Percentiles rank a stretch among this genome's conserved stretches.
These are phyloP conservation scores for Apiotrichum montevideense DNA, from an alignment of 1,284 basidiomycete genomes.

Conservation along the genomic window DNA sequence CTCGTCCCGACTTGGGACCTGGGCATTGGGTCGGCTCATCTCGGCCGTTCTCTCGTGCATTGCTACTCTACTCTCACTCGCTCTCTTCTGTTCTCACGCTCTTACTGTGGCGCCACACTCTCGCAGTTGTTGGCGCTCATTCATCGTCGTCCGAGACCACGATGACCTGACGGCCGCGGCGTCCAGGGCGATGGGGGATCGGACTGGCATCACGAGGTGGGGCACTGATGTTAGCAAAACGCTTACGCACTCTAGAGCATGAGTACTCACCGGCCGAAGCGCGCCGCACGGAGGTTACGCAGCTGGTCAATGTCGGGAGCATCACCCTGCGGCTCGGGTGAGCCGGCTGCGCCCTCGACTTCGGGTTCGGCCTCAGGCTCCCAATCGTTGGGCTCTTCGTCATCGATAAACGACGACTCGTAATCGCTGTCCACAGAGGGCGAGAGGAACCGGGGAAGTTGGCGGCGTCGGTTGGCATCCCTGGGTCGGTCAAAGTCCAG, in stretches of 20 bases:
- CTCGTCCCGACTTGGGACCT: too few relatives aligned
- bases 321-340: slow-evolving; percentile 7
- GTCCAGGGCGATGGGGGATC: not conserved
- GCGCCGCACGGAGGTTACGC: slow-evolving; percentile 10
- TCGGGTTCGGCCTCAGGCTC: slow-evolving; percentile 1
- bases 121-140: too few relatives aligned
- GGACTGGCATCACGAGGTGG: not conserved
- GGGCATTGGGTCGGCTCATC: too few relatives aligned
- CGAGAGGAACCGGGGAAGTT: too few relatives aligned
- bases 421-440: slow-evolving; percentile 8
- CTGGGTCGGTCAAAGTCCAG: too few relatives aligned
- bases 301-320: slow-evolving; percentile 11
- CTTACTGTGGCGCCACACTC: too few relatives aligned
- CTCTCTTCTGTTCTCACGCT: too few relatives aligned
- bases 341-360: slow-evolving; percentile 17
- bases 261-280: not conserved
- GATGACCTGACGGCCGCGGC: not conserved
- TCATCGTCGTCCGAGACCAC: not conserved
- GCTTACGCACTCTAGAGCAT: not conserved
- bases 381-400: slow-evolving; percentile 3
- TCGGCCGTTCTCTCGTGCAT: too few relatives aligned
- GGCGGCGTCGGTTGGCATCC: too few relatives aligned
- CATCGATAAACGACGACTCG: slow-evolving; percentile 18
- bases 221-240: too few relatives aligned
- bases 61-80: too few relatives aligned